Base-by-base conservation (phyloP, 1,139 yeast genomes). In the Sugiyamaella paludigena region DNA sequence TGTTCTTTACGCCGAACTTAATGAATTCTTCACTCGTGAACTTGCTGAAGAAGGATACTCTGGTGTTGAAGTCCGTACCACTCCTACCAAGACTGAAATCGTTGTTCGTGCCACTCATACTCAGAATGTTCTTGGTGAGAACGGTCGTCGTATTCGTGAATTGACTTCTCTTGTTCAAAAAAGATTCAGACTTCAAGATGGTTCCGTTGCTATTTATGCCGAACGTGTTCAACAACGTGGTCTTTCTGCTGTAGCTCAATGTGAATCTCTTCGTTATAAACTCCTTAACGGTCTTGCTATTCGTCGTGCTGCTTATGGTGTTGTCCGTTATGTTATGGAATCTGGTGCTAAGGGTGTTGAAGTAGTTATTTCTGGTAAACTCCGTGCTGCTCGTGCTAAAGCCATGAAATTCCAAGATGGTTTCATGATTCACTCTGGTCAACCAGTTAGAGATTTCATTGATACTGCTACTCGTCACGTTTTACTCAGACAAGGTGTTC, bases 281-380 rank as follows among this genome's bases (percentile, higher is more conserved):
- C 86, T 92, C 72, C 87, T 94, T 74, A 87, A 84, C 79, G 98
- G 98, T 81, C 85, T 92, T 74, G 97, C 98, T 73, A 89, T 92
- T 82, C 91, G 98, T 84, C 88, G 98, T 83, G 98, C 98, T 70
- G 98, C 98, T 70, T 92, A 92, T 87, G 98, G 98, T 88, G 98
- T 94, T 70, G 95, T 94, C 79, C 91, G 98, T 84, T 89, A 84
- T 83, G 96, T 95, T 72, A 94, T 92, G 97, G 98, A 91, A 78
- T 89, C 98, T 64, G 98, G 98, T 79, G 99, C 98, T 74, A 94
- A 94, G 87, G 99, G 99, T 89, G 97, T 94, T 71, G 98, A 92
- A 80, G 98, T 91, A 75, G 97, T 92, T 68, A 87, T 91, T 73
- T 88, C 97, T 66, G 98, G 98, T 85, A 92, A 92, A 81, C 86